Evolutionary conservation across 2,329 filamentous ascomycete species (phyloP).

Genomic region (Arthrobotrys sinensis): DNA sequence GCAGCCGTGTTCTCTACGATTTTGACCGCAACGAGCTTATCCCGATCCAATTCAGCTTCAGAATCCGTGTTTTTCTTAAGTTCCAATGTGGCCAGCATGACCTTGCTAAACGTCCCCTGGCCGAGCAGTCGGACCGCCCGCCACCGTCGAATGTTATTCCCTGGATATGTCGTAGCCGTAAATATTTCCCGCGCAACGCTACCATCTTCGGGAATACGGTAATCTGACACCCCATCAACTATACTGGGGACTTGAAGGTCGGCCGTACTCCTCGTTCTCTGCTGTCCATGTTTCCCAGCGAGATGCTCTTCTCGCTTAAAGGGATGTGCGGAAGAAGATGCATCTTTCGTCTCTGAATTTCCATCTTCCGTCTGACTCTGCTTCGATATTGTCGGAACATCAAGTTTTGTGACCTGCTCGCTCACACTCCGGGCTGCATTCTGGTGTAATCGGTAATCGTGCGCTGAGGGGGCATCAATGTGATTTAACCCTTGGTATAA

Average conservation of each 20-base stretch:
- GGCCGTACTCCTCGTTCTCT: constrained; percentile 64
- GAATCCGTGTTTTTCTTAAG: constrained; percentile 69
- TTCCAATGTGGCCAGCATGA: constrained; percentile 90
- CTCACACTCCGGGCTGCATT: constrained; percentile 61
- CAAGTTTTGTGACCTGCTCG: constrained; percentile 60
- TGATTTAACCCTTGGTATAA: constrained; percentile 71
- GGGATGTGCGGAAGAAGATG: constrained; percentile 47
- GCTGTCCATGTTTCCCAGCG: constrained; percentile 65
- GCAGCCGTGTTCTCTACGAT: constrained; percentile 95
- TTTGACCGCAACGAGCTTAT: constrained; percentile 92
- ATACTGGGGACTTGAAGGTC: constrained; percentile 79
- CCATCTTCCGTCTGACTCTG: constrained; percentile 53
- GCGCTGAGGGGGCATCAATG: constrained; percentile 63
- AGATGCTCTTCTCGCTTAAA: constrained; percentile 64
- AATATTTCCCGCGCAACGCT: constrained; percentile 74
- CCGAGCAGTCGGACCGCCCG: constrained; percentile 84
- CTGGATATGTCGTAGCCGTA: constrained; percentile 77
- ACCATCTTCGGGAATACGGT: constrained; percentile 67
- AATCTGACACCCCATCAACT: constrained; percentile 73
- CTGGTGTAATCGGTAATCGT: constrained; percentile 42
- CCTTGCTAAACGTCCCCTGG: constrained; percentile 94
- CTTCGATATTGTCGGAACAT: constrained; percentile 59
- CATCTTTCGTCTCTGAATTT: constrained; percentile 61
- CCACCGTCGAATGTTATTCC: constrained; percentile 82
- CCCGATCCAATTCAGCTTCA: constrained; percentile 75